Percentiles rank a stretch among this genome's conserved stretches.
These are phyloP conservation scores for Rubus idaeus DNA, from an alignment of 306 rosid species.

Conservation along the genomic window DNA sequence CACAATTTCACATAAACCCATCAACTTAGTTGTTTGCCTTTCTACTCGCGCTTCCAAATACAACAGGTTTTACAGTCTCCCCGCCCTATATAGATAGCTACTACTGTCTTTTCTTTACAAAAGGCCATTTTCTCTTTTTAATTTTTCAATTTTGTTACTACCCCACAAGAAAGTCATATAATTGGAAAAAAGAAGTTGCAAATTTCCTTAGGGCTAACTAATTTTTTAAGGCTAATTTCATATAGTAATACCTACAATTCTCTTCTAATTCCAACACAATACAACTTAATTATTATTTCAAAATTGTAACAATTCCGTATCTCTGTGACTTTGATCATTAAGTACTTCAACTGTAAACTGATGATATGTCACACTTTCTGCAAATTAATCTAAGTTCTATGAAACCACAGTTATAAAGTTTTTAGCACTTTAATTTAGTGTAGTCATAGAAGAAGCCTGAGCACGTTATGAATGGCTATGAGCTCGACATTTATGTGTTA, in stretches of 20 bases:
- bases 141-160: slow-evolving; percentile 24
- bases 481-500: not conserved
- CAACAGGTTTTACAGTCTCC: slow-evolving; percentile 32
- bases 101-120: slow-evolving; percentile 10
- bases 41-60: slow-evolving; percentile 62
- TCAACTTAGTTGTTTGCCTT: slow-evolving; percentile 56
- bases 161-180: slow-evolving; percentile 37
- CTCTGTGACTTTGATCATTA: not conserved
- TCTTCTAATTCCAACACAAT: too few species aligned
- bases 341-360: not conserved
- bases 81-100: slow-evolving; percentile 13
- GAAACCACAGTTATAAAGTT: not conserved
- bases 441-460: not conserved
- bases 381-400: not conserved
- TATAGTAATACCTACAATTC: too few species aligned
- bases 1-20: slow-evolving; percentile 57
- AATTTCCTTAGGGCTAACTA: not conserved
- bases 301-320: too few species aligned
- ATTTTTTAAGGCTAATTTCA: not conserved
- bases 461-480: not conserved
- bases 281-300: too few species aligned
- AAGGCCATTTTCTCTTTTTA: slow-evolving; percentile 1
- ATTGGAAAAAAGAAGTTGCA: not conserved
- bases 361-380: too few species aligned
- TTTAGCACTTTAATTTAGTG: not conserved